These are phyloP conservation scores for Termitomyces sp. DNA, from an alignment of 768 basidiomycete species.

Conservation along the genomic window DNA sequence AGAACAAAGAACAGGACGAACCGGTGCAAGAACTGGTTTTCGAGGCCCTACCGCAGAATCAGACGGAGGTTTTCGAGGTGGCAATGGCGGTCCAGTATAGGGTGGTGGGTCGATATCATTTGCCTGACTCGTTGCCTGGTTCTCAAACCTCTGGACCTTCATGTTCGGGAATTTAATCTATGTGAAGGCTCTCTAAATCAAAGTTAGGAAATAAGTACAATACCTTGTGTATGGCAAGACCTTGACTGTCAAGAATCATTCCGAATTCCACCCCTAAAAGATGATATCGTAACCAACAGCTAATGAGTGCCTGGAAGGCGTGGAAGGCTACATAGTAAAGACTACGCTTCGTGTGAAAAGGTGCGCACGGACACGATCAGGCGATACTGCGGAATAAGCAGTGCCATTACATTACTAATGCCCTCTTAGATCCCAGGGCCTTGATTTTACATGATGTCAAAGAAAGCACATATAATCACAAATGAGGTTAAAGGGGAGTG, in stretches of 20 bases:
- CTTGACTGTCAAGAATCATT: conserved; percentile 9
- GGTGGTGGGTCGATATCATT: conserved; percentile 8
- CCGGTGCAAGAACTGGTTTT: neutral
- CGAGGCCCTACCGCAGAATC: neutral
- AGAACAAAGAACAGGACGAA: neutral
- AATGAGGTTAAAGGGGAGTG: too few species aligned
- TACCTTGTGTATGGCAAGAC: conserved; percentile 1
- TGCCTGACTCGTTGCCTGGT: neutral
- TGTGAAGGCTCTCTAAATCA: neutral
- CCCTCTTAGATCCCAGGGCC: too few species aligned
- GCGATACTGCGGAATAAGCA: too few species aligned
- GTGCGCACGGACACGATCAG: too few species aligned
- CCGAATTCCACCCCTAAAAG: neutral
- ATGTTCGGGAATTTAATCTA: neutral
- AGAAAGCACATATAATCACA: too few species aligned
- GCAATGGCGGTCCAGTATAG: conserved; percentile 1
- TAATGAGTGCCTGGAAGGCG: neutral
- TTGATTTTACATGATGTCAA: too few species aligned
- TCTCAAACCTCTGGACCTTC: neutral
- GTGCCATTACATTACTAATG: too few species aligned
- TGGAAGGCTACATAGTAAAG: too few species aligned
- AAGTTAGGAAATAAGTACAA: neutral
- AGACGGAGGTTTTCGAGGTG: neutral
- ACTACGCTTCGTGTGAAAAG: too few species aligned
- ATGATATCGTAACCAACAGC: neutral